Evolutionary conservation across 768 basidiomycete genomes (phyloP), one percentile per base, ranked within the genome.

Genomic region (Boletus vinaceobasis): DNA sequence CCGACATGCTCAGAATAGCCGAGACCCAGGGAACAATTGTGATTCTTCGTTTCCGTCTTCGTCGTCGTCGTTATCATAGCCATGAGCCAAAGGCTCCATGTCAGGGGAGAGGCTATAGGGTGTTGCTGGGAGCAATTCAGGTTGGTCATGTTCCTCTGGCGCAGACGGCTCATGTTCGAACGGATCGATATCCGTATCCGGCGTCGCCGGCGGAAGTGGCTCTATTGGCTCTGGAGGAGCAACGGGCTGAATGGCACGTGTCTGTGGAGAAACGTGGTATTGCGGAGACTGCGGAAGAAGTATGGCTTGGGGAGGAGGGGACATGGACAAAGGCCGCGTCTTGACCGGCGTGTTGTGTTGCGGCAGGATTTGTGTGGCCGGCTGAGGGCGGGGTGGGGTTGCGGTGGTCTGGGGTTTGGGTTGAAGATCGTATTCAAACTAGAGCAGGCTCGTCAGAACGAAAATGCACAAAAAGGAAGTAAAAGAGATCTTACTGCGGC

Each of bases 21-120:
- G 76, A 26, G 75, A 77, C 29, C 76, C 76, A 23, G 76, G 76
- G 68, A 77, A 75, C 50, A 77, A 40, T 57, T 67, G 75, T 14
- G 72, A 74, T 40, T 66, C 70, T 55, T 72, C 75, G 38, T 53
- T 63, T 14, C 48, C 60, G 38, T 65, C 63, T 27, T 58, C 56
- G 27, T 64, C 61, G 4, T 58, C 62, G 14, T 64, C 67, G 14
- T 63, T 63, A 19, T 59, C 49, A 35, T 65, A 66, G 39, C n/a
- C 19, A 0, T 53, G 50, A 5, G 21, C 21, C 5, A 13, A 38
- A 21, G 55, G 19, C 40, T 57, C 57, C 17, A 54, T 58, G 5
- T 64, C 61, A 37, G 69, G 52, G 4, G 69, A 72, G n/a, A 70
- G 57, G 19, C 59, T 68, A 47, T 61, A 66, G 0, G 69, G 69